Evolutionary conservation across 495 filamentous ascomycete genomes (phyloP), one percentile per base, ranked within the genome.

Genomic region (Xylaria sp.): DNA sequence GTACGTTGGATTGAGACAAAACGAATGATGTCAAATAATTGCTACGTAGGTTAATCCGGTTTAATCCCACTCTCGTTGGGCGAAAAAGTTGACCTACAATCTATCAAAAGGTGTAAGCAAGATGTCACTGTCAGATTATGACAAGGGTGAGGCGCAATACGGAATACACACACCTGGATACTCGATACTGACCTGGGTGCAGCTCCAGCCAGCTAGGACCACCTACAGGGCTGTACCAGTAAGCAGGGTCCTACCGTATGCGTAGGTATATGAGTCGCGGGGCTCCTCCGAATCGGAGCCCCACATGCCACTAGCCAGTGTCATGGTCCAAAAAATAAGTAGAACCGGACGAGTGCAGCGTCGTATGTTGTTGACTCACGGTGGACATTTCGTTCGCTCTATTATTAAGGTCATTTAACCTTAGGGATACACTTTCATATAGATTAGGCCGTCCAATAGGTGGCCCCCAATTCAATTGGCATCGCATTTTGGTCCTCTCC

Each of bases 271-370:
- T 44, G 61, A 65, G 61, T 65, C 61, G 61, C 61, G 61, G 61
- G 61, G 61, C n/a, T n/a, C n/a, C 64, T 52, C 64, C 64, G 64
- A 31, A 53, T 67, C 64, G 64, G 64, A 67, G 61, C 26, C 46
- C 63, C 63, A 67, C 63, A 53, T 24, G 31, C 64, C 46, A 67
- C 46, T 26, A 65, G 43, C 46, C 43, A 65, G 43, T 50, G 62
- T 65, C 41, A 15, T 53, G 41, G 35, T 41, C 57, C 68, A 71
- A 46, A 63, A 63, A 63, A 46, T 46, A 63, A 63, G 33, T 29
- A 61, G 58, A 43, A 41, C 1, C 12, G 9, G 33, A 40, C 14
- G 35, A 61, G 11, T 37, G 35, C 3, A 5, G n/a, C 6, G 19
- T 43, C 6, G 3, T 43, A 19, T 17, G 26, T 41, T 19, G 24